phyloP scores from a whole-genome alignment of 2,329 filamentous ascomycete species.

The Pestalotiopsis fici region DNA sequence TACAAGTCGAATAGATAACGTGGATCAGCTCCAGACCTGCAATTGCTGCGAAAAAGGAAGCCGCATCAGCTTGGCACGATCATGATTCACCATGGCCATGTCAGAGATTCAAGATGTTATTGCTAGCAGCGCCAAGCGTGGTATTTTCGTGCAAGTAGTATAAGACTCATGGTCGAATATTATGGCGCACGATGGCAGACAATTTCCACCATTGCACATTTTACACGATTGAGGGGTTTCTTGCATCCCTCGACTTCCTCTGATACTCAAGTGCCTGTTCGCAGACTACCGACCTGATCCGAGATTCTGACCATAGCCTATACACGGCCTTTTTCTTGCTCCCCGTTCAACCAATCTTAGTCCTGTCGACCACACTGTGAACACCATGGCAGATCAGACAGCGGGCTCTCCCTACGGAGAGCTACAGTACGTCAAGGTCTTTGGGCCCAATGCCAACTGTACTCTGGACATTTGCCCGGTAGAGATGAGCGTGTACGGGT shows the following conservation, averaged over 20 bases:
- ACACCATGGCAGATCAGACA: not conserved
- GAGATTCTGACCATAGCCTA: no score
- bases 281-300: no score
- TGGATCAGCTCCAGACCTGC: not conserved
- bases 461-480: constrained; percentile 49
- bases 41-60: not conserved
- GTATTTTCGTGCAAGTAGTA: not conserved
- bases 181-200: no score
- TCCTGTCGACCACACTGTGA: no score
- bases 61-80: not conserved
- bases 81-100: not conserved
- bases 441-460: constrained; percentile 50
- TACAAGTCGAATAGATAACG: not conserved
- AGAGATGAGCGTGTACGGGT: constrained; percentile 45
- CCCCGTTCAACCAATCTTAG: not conserved
- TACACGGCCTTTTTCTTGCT: not conserved
- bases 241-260: no score
- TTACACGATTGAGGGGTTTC: no score
- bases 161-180: not conserved
- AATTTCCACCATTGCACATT: no score
- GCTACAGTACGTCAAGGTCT: constrained; percentile 19
- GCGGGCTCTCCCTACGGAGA: not conserved
- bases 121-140: not conserved
- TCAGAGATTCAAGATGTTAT: not conserved
- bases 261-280: no score